Percentiles rank a stretch among this genome's conserved stretches.
Evolutionary conservation across 2,329 filamentous ascomycete species (phyloP).

Genomic region (Diaporthe destruens): DNA sequence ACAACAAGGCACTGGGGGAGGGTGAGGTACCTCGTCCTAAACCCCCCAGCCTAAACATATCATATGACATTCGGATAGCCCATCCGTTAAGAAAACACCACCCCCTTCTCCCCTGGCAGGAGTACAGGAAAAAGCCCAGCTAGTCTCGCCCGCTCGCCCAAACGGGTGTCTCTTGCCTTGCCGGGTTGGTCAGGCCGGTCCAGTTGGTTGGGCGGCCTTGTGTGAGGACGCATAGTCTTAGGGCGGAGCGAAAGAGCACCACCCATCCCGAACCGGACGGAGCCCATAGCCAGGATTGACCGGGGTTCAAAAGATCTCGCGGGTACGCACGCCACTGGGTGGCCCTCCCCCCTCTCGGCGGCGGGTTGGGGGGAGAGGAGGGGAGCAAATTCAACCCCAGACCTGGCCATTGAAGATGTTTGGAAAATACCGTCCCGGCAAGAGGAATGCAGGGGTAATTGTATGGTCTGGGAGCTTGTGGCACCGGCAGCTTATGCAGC

Average conservation of each 20-base stretch:
- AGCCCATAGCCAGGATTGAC: not conserved
- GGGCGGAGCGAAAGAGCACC: conserved; percentile 26
- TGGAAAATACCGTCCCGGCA: conserved; percentile 18
- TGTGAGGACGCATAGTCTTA: conserved; percentile 38
- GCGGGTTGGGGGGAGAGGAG: not conserved
- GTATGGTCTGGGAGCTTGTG: conserved; percentile 18
- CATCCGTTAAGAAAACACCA: conserved; percentile 11
- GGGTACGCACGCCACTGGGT: conserved; percentile 32
- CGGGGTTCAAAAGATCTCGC: conserved; percentile 32
- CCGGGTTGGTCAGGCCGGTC: not conserved
- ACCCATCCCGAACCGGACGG: not conserved
- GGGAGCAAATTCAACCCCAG: conserved; percentile 12
- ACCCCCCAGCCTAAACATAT: not conserved
- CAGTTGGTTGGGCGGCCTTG: conserved; percentile 18
- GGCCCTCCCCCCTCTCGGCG: not conserved
- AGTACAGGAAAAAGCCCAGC: not conserved
- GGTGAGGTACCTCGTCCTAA: not conserved
- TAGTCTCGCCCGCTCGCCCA: conserved; percentile 11
- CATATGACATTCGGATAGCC: not conserved
- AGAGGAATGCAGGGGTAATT: conserved; percentile 41
- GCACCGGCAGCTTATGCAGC: conserved; percentile 21
- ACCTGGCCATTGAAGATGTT: conserved; percentile 30
- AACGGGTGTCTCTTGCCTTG: conserved; percentile 10
- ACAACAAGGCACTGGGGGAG: not conserved
- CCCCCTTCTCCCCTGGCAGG: conserved; percentile 26